Base-by-base conservation (phyloP, 306 rosid species). In the Begonia peltatifolia region DNA sequence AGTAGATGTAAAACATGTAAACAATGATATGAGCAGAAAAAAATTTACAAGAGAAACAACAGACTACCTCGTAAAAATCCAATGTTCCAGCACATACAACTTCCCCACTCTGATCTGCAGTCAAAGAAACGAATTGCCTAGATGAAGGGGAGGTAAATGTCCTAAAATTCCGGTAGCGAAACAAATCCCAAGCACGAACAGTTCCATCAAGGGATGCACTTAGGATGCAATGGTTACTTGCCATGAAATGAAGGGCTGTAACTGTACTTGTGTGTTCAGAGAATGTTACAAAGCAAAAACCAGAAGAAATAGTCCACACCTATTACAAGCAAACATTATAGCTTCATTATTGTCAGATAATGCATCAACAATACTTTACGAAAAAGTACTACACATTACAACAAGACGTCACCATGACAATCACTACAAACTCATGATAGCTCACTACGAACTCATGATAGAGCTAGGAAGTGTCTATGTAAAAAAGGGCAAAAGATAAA, bases 151-250 rank as follows among this genome's bases (percentile, higher is more conserved):
- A 73, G 1, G 87, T 81, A 72, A 80, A 86, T 1, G 84, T 79
- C 76, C 76, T 72, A 63, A 86, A 90, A 63, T 90, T 90, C 56
- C 95, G 71, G 63, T 86, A 90, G 47, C 94, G 88, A 68, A 79
- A 48, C 63, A 86, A 66, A 75, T 90, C 95, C 99, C 99, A 90
- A 1, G 99, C 99, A 13, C 88, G 88, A 56, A 90, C 87, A 44
- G 99, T 86, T 54, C 99, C 99, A 49, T 90, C 99, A 61, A 86
- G 81, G 55, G 99, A 90, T 47, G 94, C 99, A 81, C 99, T 83
- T 52, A 86, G 74, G 55, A 90, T 84, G 41, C 82, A 67, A 50
- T 83, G 72, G 67, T 65, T 90, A 64, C 58, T 86, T 52, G 84
- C 87, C 87, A 79, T 64, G 62, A 90, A 90, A 62, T 85, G 95